These are phyloP conservation scores for Dryas integrifolia DNA, from an alignment of 331 rosid species.

Conservation along the genomic window DNA sequence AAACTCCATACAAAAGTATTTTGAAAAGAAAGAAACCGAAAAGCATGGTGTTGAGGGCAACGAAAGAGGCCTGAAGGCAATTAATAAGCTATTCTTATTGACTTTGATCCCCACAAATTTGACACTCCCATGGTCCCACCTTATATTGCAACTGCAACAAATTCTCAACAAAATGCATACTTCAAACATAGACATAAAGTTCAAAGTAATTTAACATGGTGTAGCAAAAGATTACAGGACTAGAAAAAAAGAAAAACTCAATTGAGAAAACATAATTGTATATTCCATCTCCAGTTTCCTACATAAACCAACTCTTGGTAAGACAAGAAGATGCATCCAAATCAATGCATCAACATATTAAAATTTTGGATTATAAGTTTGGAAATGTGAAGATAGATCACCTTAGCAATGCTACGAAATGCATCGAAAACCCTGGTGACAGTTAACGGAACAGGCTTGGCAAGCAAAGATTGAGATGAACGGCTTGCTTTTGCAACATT, in stretches of 20 bases:
- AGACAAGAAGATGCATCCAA: slow-evolving; percentile 3
- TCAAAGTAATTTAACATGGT: not conserved
- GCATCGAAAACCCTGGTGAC: slow-evolving; percentile 74
- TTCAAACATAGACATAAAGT: not conserved
- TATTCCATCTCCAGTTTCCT: slow-evolving; percentile 1
- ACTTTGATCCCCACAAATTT: not conserved
- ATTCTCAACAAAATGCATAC: slow-evolving; percentile 7
- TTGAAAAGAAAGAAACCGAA: not conserved
- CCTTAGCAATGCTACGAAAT: slow-evolving; percentile 80
- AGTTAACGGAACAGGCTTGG: slow-evolving; percentile 74
- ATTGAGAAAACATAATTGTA: not conserved
- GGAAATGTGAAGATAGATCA: slow-evolving; percentile 19
- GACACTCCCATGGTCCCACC: not conserved
- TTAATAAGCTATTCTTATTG: not conserved
- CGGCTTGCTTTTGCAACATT: slow-evolving; percentile 77
- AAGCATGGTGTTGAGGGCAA: not conserved
- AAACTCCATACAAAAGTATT: not conserved
- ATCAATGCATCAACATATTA: not conserved
- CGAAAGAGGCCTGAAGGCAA: not conserved
- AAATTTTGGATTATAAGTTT: not conserved
- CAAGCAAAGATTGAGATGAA: slow-evolving; percentile 80
- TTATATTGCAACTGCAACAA: not conserved
- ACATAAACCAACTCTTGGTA: slow-evolving; percentile 8
- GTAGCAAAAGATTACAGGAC: not conserved
- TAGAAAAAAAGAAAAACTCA: not conserved